Base-by-base conservation (phyloP, 2,329 filamentous ascomycete genomes). In the Xylaria sp. region DNA sequence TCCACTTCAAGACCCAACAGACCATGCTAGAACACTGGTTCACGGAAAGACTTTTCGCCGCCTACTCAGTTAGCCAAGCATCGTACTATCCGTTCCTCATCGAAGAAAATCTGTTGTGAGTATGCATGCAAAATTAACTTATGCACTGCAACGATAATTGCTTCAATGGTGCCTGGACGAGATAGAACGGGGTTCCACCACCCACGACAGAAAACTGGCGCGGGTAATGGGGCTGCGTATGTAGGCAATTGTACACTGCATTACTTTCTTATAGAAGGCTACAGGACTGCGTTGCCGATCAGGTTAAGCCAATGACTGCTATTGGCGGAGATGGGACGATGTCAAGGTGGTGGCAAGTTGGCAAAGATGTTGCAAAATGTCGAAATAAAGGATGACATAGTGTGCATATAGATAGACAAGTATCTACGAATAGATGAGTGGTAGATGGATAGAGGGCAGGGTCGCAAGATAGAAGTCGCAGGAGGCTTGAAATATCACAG, bases 1-100 rank as follows among this genome's bases (percentile, higher is more conserved):
- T n/a, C n/a, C n/a, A n/a, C n/a, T n/a, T n/a, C n/a, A n/a, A n/a
- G n/a, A n/a, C n/a, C n/a, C n/a, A n/a, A n/a, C n/a, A n/a, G n/a
- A n/a, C n/a, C n/a, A n/a, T n/a, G n/a, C 77, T 79, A 72, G 78
- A 75, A 79, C 74, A 74, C 58, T 68, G 63, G 66, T 73, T 73
- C 71, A 69, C 69, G 71, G 62, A 73, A 68, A 70, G 59, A 66
- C 57, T 55, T 69, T 69, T 69, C 21, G 69, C 65, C 66, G 61
- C 47, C 69, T 65, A 66, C 40, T 48, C 51, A 69, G 60, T 65
- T 63, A 25, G 51, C 42, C 9, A 40, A 25, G 16, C 18, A 61
- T 32, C 44, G 35, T 23, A 32, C 32, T 54, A 51, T n/a, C 40
- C 53, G 48, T 65, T 51, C 53, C 63, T 60, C 9, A 21, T 50